These are phyloP conservation scores for Moniliella sp. DNA, from an alignment of 1,284 basidiomycete species.

Conservation along the genomic window DNA sequence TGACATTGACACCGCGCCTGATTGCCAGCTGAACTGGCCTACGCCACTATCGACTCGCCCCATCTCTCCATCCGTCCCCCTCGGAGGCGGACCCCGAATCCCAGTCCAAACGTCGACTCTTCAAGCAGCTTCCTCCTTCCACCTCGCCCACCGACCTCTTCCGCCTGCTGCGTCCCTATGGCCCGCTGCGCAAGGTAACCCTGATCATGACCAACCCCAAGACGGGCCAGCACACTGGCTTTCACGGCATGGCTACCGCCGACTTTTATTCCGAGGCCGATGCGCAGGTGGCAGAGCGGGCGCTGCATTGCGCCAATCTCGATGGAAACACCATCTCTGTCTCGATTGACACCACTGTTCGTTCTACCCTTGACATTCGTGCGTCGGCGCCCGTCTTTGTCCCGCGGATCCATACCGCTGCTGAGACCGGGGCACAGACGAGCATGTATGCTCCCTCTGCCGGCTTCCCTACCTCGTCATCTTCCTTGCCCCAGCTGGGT, in stretches of 20 bases:
- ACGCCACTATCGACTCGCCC: conserved; percentile 10
- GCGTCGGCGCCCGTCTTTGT: conserved; percentile 2
- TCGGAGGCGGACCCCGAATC: conserved; percentile 10
- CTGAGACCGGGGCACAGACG: not conserved
- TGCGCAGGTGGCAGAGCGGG: conserved; percentile 12
- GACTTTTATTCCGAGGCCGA: conserved; percentile 15
- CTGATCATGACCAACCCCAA: conserved; percentile 13
- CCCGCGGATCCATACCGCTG: too few relatives aligned
- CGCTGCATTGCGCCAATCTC: conserved; percentile 20
- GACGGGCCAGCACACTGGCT: conserved; percentile 17
- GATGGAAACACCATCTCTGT: conserved; percentile 21
- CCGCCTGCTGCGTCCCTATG: conserved; percentile 20
- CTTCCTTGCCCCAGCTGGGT: conserved; percentile 15
- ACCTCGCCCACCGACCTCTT: conserved; percentile 15
- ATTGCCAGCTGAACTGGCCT: conserved; percentile 22
- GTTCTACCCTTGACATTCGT: not conserved
- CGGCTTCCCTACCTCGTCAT: conserved; percentile 11
- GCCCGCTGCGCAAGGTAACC: conserved; percentile 12
- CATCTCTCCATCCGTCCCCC: conserved; percentile 8
- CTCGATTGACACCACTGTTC: conserved; percentile 13
- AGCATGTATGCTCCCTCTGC: not conserved
- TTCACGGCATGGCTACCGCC: conserved; percentile 17
- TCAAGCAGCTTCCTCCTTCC: conserved; percentile 17
- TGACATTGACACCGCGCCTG: too few relatives aligned
- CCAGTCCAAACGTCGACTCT: conserved; percentile 12